Percentiles rank a stretch among this genome's conserved stretches.
These are phyloP conservation scores for Scutellaria baicalensis DNA, from an alignment of 257 asterid species.

Conservation along the genomic window DNA sequence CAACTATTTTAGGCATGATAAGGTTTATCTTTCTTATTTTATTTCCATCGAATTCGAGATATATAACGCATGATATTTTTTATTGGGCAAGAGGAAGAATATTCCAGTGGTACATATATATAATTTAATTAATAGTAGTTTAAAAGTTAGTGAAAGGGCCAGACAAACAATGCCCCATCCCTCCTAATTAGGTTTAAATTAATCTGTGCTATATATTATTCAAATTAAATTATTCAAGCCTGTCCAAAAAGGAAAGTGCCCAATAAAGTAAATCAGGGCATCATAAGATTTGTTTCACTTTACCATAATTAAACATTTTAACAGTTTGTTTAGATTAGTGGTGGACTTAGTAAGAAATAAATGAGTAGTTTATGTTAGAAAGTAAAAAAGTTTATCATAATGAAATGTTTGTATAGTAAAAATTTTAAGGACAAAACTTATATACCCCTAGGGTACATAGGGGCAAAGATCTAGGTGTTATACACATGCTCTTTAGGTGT, in stretches of 20 bases:
- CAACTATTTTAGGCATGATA: too few species aligned
- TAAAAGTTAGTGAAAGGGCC: neutral
- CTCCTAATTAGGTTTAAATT: constrained; percentile 3
- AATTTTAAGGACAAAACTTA: too few species aligned
- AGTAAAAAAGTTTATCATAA: too few species aligned
- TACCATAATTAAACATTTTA: neutral
- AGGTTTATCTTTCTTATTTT: neutral
- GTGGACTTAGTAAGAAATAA: too few species aligned
- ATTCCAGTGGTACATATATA: neutral
- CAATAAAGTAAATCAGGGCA: neutral
- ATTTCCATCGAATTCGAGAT: neutral
- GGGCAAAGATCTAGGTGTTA: too few species aligned
- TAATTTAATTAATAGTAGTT: neutral
- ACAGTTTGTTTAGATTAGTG: neutral
- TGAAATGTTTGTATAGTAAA: too few species aligned
- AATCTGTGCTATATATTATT: neutral
- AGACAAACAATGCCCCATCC: constrained; percentile 7
- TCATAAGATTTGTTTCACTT: constrained; percentile 9
- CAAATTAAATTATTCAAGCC: neutral
- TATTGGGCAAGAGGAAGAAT: neutral
- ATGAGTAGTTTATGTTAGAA: too few species aligned
- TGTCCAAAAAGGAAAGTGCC: constrained; percentile 8
- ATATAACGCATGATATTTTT: neutral
- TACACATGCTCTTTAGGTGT: too few species aligned
- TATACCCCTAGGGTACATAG: too few species aligned